phyloP scores from a whole-genome alignment of 1,284 basidiomycete genomes.

The Waitea zeae region DNA sequence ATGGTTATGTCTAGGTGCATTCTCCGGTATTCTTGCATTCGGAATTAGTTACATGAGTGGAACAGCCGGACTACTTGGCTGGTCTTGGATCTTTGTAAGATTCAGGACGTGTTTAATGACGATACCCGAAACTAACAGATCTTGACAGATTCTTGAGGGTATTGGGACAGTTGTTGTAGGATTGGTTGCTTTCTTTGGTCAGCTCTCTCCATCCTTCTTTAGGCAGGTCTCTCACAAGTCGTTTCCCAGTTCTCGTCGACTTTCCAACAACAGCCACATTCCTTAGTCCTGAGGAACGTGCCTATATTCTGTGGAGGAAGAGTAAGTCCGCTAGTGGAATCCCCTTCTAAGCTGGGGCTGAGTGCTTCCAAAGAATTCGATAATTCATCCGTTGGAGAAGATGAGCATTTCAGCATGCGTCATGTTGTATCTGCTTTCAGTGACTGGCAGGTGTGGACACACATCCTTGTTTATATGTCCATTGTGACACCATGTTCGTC shows the following conservation, averaged over 20 bases:
- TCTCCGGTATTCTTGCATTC: constrained; percentile 22
- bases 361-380: constrained; percentile 29
- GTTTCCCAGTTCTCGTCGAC: constrained; percentile 29
- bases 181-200: constrained; percentile 24
- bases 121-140: no score
- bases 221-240: background rate
- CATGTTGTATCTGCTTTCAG: constrained; percentile 34
- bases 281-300: constrained; percentile 38
- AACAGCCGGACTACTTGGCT: constrained; percentile 19
- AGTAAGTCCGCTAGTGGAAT: constrained; percentile 18
- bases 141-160: constrained; percentile 42
- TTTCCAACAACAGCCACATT: constrained; percentile 39
- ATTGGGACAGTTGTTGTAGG: constrained; percentile 29
- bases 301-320: constrained; percentile 44
- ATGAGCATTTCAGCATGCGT: constrained; percentile 34
- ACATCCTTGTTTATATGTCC: constrained; percentile 43
- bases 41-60: constrained; percentile 25
- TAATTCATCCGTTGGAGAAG: constrained; percentile 47
- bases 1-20: constrained; percentile 12
- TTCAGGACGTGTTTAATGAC: no score
- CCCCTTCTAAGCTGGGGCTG: background rate
- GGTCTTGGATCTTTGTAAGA: constrained; percentile 27
- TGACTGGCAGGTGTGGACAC: constrained; percentile 54
- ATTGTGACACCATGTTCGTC: constrained; percentile 38
- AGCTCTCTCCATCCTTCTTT: constrained; percentile 7